These are phyloP conservation scores for Auricularia sp. DNA, from an alignment of 768 basidiomycete genomes.

Conservation along the genomic window DNA sequence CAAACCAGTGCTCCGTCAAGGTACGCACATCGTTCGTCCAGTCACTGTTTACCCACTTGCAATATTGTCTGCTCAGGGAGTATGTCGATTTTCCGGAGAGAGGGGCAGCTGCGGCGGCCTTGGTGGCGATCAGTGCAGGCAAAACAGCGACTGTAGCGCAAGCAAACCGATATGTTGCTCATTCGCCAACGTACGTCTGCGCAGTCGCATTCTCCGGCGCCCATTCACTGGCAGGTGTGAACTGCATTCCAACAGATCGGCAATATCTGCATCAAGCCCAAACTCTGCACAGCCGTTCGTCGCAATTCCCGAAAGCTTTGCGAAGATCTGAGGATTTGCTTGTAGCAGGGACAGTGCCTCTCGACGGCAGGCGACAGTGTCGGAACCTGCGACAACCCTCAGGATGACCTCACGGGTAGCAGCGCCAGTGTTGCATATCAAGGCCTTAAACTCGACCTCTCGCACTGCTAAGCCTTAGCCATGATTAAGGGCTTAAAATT, in stretches of 20 bases:
- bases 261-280: neutral
- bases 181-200: neutral
- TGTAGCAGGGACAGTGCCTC: no score
- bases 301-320: no score
- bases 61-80: neutral
- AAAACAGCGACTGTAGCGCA: neutral
- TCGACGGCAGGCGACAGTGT: no score
- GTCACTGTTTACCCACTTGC: neutral
- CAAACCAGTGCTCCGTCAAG: neutral
- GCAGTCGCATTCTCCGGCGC: neutral
- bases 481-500: no score
- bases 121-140: neutral
- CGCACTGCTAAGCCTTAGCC: no score
- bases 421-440: no score
- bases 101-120: neutral
- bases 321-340: no score
- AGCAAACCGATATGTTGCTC: neutral
- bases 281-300: no score
- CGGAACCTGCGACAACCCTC: no score
- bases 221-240: neutral
- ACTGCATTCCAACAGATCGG: neutral
- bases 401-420: no score
- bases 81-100: neutral
- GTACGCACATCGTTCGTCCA: neutral
- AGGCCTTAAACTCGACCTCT: no score